Evolutionary conservation across 1,284 basidiomycete species (phyloP), one percentile per base, ranked within the genome.

Genomic region (Austroboletus niveus): DNA sequence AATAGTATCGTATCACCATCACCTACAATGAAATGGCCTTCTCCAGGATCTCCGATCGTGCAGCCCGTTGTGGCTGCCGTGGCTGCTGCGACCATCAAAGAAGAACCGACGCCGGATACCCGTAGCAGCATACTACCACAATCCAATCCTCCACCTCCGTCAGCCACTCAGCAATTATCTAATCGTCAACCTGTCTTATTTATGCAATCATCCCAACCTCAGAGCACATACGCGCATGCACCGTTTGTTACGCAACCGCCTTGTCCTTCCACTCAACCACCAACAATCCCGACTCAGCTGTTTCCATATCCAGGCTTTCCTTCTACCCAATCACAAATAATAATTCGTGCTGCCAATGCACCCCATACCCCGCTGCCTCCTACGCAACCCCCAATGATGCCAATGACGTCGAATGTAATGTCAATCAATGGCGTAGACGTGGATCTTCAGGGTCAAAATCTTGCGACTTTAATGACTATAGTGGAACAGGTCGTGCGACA

Each of bases 401-500:
- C 55, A 35, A 55, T 52, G 52, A 22, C 47, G 14, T 30, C 53
- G 30, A 57, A 54, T 27, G 15, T 29, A 20, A 20, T 53, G 36
- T 30, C 62, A 9, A 29, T 43, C 14, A 49, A 51, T 48, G 53
- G 40, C n/a, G 38, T 43, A 24, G 68, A 61, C 32, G 22, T 24
- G 22, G 22, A 24, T 5, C 36, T 55, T 39, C 64, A 64, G 27
- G 22, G 38, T 20, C 52, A 52, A 17, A 64, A 63, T 51, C 48
- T 66, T 45, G 63, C 63, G 20, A 53, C 64, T 10, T 45, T 70
- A 7, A 68, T 68, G 69, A 69, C 65, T 8, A 65, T 68, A 42
- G 57, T 70, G 63, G 65, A 68, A 5, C 22, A 24, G 46, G 66
- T 71, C 32, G 51, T 68, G 43, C 61, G 69, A 49, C 64, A 66